Conservation (phyloP, 192 early-diverging fungal species). For the Dimargaris verticillata region DNA sequence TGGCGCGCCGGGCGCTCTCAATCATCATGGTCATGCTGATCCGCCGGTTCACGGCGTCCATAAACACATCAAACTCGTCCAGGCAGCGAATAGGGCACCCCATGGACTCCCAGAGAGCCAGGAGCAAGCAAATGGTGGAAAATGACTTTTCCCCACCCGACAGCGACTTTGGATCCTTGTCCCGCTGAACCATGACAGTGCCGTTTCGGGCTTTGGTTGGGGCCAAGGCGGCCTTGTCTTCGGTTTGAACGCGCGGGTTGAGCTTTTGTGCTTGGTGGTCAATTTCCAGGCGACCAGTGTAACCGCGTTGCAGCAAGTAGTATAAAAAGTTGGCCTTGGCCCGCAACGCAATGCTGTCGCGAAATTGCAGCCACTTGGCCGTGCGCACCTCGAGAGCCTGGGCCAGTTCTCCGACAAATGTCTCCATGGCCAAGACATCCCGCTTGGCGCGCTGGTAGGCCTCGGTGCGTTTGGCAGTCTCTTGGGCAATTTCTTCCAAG, state of each 20-base stretch:
- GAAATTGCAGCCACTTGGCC: conserved; percentile 47
- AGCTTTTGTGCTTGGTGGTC: conserved; percentile 49
- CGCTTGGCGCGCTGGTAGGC: conserved; percentile 37
- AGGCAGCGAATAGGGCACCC: conserved; percentile 78
- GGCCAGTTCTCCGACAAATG: conserved; percentile 33
- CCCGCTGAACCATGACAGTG: conserved; percentile 13
- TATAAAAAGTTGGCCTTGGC: conserved; percentile 56
- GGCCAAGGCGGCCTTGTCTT: conserved; percentile 2
- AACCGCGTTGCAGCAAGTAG: conserved; percentile 65
- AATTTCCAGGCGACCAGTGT: conserved; percentile 60
- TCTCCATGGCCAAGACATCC: conserved; percentile 29
- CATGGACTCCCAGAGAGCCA: conserved; percentile 89
- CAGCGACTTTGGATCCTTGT: conserved; percentile 79
- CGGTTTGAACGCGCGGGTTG: conserved; percentile 38
- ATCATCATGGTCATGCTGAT: conserved; percentile 83
- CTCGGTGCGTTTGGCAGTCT: conserved; percentile 27
- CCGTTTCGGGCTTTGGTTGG: conserved; percentile 14
- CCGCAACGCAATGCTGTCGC: conserved; percentile 51
- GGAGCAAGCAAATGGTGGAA: conserved; percentile 79
- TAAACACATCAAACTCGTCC: conserved; percentile 99
- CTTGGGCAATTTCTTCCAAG: conserved; percentile 41
- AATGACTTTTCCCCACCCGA: conserved; percentile 98
- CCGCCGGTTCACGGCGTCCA: conserved; percentile 92
- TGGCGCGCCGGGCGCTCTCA: conserved; percentile 50
- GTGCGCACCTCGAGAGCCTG: conserved; percentile 39